Base-by-base conservation (phyloP, 371 early-diverging fungal species). In the Saksenaea oblongispora region DNA sequence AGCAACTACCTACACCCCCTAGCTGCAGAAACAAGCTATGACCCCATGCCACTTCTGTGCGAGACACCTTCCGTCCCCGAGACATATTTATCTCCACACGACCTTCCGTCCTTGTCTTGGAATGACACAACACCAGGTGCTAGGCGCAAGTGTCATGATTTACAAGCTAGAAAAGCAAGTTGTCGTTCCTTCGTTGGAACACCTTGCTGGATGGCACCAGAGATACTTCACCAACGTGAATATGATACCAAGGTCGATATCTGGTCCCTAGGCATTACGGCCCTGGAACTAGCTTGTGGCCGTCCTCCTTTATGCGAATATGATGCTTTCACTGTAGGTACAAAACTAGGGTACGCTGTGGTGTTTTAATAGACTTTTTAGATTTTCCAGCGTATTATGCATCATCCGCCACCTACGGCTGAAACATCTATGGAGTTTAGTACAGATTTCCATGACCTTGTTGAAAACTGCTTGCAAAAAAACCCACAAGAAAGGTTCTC, bases 251-350 rank as follows among this genome's bases (percentile, higher is more conserved):
- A 90, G 72, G 87, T 87, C 5, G 95, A 95, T 71, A 86, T 95
- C 17, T 95, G 95, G 95, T 89, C 92, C 1, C 80, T 98, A 9
- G 99, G 98, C 0, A 96, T 98, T 62, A 97, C 99, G 3, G 89
- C 94, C 18, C 91, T 95, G 56, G 99, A 98, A 71, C 84, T 98
- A 39, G 93, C 95, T 15, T 92, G 92, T 26, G 98, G 98, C 8
- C 89, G 89, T 57, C 99, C 98, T 0, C 98, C 98, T 3, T 92
- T 90, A 62, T 89, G 93, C 5, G 91, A 97, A 51, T 86, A 90
- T 59, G 96, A 96, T 69, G 95, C 96, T 7, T 79, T 95, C 34
- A 86, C 91, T 10, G 81, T 74, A 80, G 72, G 64, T 56, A 14
- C n/a, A n/a, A n/a, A n/a, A n/a, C n/a, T n/a, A n/a, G n/a, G n/a